These are phyloP conservation scores for Rhodotorula sp. DNA, from an alignment of 1,284 basidiomycete species.

Conservation along the genomic window DNA sequence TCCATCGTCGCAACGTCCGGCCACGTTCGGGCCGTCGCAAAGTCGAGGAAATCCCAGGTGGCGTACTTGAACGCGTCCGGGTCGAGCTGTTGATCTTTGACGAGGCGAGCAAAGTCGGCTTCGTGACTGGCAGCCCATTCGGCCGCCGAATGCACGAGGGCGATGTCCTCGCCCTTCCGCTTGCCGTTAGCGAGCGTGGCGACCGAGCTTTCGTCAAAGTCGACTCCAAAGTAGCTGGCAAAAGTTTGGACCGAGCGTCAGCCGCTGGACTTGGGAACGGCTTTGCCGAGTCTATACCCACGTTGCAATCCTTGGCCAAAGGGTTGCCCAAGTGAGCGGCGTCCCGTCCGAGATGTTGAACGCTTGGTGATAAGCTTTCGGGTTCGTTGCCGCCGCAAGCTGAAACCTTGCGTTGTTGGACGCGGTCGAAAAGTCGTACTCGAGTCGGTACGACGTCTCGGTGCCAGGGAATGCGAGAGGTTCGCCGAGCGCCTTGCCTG, in stretches of 20 bases:
- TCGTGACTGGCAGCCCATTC: neutral
- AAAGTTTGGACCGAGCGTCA: neutral
- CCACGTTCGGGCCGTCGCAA: conserved; percentile 10
- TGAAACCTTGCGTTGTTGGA: conserved; percentile 9
- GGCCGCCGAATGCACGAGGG: neutral
- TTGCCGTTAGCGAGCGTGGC: neutral
- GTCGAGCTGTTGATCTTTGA: neutral
- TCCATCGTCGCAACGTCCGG: conserved; percentile 2
- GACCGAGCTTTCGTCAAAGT: neutral
- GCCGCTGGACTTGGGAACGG: neutral
- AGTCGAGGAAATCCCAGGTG: conserved; percentile 24
- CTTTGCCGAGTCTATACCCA: neutral
- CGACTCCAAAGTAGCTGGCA: conserved; percentile 1
- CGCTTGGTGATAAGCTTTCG: neutral
- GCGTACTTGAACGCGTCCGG: conserved; percentile 7
- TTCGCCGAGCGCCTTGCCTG: conserved; percentile 6
- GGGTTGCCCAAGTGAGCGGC: neutral
- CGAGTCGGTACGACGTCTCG: neutral
- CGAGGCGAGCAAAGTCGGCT: neutral
- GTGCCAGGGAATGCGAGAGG: conserved; percentile 10
- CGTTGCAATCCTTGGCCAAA: conserved; percentile 13
- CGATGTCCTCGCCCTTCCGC: neutral
- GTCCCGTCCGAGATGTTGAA: conserved; percentile 17
- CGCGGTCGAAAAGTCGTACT: conserved; percentile 7
- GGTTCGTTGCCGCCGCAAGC: neutral